phyloP scores from a whole-genome alignment of 768 basidiomycete genomes.

The Dioszegia hungarica region DNA sequence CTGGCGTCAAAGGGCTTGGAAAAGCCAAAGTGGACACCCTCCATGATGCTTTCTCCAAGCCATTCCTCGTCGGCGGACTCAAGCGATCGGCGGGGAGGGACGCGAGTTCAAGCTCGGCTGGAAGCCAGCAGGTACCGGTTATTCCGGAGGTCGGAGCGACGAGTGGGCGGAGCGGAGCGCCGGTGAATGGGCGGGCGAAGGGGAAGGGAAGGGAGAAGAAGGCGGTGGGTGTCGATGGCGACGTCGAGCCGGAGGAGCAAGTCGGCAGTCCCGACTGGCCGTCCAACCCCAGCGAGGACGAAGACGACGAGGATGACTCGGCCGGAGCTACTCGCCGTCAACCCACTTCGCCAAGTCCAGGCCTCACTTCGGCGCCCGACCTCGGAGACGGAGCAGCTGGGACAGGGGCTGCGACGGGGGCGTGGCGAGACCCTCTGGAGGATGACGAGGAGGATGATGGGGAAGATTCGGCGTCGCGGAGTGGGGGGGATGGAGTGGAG shows the following conservation, averaged over 20 bases:
- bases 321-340: background rate
- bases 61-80: constrained; percentile 55
- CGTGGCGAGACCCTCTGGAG: constrained; percentile 40
- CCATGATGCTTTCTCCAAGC: constrained; percentile 83
- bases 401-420: constrained; percentile 24
- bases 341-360: background rate
- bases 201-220: constrained; percentile 3
- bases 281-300: constrained; percentile 10
- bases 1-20: constrained; percentile 84
- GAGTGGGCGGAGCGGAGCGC: background rate
- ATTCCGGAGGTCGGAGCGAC: background rate
- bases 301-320: constrained; percentile 8
- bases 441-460: constrained; percentile 16
- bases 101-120: too few species aligned
- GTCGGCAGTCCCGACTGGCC: constrained; percentile 34
- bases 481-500: background rate
- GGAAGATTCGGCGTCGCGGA: background rate
- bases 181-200: background rate
- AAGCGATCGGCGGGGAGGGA: background rate
- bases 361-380: too few species aligned
- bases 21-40: constrained; percentile 88
- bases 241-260: background rate
- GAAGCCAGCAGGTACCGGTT: background rate
- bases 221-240: constrained; percentile 8
- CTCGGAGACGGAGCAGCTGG: constrained; percentile 15